Evolutionary conservation across 2,329 filamentous ascomycete genomes (phyloP), one percentile per base, ranked within the genome.

Genomic region (Cordyceps javanica): DNA sequence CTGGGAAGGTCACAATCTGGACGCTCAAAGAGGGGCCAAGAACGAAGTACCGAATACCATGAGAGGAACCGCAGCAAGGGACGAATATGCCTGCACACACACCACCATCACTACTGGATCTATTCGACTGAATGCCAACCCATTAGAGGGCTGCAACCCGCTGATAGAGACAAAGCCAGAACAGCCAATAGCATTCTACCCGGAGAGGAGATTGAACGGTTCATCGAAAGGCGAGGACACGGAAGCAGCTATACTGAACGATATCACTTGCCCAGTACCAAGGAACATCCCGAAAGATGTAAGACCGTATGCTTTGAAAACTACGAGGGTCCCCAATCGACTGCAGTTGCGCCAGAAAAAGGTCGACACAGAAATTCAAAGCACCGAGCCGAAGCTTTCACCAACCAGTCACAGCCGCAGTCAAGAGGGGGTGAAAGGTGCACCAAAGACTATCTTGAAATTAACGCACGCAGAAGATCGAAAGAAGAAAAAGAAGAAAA

Each of bases 101-200:
- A 85, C 64, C 81, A 85, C 64, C 82, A 85, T 67, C 82, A 85
- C 71, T 85, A 84, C 73, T 84, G 82, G 82, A 60, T 77, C 61
- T 71, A 72, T 58, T 70, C 75, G 23, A 19, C 7, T 26, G 41
- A 38, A 66, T 59, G 21, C 55, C 46, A 19, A 60, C 9, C 9
- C 16, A 14, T 38, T 6, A 16, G 11, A 36, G 32, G 25, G 34
- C 21, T 49, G 6, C 49, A 25, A 45, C 23, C 30, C 4, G 49
- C 41, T 26, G 28, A 25, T 2, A 39, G 34, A 14, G 25, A 48
- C 13, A 14, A 28, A 13, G 42, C 42, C 19, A 39, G 41, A 34
- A 34, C 21, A 19, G n/a, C 11, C 41, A 38, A 48, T 16, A 19
- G 16, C 9, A 26, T 46, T 5, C 25, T 58, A 7, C 49, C 49